Percentiles rank a stretch among this genome's conserved stretches.
Evolutionary conservation across 768 basidiomycete genomes (phyloP).

Genomic region (Hygrocybe coccinea): DNA sequence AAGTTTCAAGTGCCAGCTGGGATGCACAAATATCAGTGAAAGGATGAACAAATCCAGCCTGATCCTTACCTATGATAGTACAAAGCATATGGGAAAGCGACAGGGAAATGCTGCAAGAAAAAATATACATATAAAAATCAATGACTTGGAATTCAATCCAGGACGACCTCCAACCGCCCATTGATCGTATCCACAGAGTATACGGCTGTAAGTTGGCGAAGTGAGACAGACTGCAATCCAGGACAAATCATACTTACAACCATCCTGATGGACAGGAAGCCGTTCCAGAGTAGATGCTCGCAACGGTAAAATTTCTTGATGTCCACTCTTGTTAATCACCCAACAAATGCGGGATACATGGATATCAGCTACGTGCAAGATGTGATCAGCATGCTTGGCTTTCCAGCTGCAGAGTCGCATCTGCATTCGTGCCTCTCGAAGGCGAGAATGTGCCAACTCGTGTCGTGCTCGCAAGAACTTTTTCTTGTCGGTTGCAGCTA

Average conservation of each 20-base stretch:
- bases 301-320: neutral
- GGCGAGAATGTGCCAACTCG: neutral
- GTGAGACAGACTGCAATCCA: neutral
- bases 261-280: neutral
- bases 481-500: neutral
- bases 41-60: neutral
- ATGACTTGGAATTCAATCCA: neutral
- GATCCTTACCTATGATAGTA: neutral
- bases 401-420: neutral
- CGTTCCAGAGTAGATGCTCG: neutral
- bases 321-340: neutral
- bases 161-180: neutral
- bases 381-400: neutral
- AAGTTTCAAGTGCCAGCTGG: neutral
- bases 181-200: neutral
- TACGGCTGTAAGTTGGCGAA: neutral
- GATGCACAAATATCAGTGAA: neutral
- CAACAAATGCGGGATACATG: neutral
- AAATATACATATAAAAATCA: neutral
- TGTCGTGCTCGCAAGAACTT: neutral
- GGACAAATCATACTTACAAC: neutral
- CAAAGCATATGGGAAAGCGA: neutral
- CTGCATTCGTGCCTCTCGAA: neutral
- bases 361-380: neutral
- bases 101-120: neutral